A percentile compares a stretch with the other conserved stretches of the same genome.
phyloP scores from a whole-genome alignment of 129 eudicot genomes.

The Tagetes patula region DNA sequence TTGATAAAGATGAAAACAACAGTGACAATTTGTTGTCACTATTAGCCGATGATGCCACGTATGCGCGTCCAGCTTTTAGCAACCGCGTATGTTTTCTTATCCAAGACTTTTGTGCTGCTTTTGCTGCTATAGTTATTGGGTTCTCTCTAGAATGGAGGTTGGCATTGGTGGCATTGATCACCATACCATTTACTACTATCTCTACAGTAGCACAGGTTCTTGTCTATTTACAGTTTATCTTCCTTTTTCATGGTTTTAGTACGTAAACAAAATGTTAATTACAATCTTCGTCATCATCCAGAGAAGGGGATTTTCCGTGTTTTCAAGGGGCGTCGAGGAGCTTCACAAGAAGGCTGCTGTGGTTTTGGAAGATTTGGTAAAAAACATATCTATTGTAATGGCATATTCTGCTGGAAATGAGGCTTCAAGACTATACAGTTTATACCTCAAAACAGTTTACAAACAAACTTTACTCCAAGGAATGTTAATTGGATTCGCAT shows the following conservation, averaged over 20 bases:
- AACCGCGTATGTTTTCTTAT: slow-evolving; percentile 43
- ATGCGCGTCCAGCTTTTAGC: slow-evolving; percentile 55
- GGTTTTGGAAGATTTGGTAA: slow-evolving; percentile 53
- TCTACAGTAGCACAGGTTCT: slow-evolving; percentile 58
- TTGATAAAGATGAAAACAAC: slow-evolving; percentile 53
- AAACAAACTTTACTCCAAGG: slow-evolving; percentile 49
- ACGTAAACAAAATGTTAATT: neutral
- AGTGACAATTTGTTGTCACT: slow-evolving; percentile 42
- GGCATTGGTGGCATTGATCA: slow-evolving; percentile 48
- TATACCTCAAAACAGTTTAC: slow-evolving; percentile 43
- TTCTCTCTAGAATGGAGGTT: slow-evolving; percentile 55
- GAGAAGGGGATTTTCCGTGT: slow-evolving; percentile 42
- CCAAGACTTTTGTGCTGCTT: slow-evolving; percentile 53
- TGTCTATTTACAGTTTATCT: neutral
- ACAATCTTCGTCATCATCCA: neutral
- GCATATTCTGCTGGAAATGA: slow-evolving; percentile 63
- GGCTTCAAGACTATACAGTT: slow-evolving; percentile 45
- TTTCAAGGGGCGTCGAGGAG: slow-evolving; percentile 49
- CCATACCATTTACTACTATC: slow-evolving; percentile 47
- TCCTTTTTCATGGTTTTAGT: neutral
- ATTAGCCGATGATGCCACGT: slow-evolving; percentile 63
- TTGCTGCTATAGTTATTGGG: slow-evolving; percentile 53
- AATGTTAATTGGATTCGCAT: slow-evolving; percentile 45
- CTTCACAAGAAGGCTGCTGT: slow-evolving; percentile 60
- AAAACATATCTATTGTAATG: slow-evolving; percentile 53